phyloP scores from a whole-genome alignment of 345 rosid species.

The Kandelia obovata region DNA sequence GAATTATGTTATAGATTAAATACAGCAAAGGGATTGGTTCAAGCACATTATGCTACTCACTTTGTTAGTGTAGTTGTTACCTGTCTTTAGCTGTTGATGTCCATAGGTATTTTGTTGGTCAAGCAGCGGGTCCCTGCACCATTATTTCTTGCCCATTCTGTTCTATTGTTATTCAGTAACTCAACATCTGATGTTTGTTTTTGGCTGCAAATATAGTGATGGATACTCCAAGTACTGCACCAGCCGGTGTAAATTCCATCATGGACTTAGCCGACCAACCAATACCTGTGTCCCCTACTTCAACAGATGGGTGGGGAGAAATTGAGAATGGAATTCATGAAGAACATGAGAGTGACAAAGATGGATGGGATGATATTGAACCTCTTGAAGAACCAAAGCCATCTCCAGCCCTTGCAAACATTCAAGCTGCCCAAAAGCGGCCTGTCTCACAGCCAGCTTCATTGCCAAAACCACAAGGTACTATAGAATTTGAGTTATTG shows the following conservation, averaged over 20 bases:
- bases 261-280: constrained; percentile 73
- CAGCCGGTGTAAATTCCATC: constrained; percentile 54
- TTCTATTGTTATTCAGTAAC: constrained; percentile 2
- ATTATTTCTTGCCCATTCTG: neutral
- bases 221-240: constrained; percentile 52
- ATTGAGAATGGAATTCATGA: constrained; percentile 73
- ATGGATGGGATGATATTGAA: constrained; percentile 96
- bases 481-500: neutral
- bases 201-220: constrained; percentile 34
- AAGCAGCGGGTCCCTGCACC: neutral
- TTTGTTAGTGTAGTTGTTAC: neutral
- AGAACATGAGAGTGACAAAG: constrained; percentile 74
- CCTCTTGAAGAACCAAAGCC: constrained; percentile 89
- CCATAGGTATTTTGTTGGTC: neutral
- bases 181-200: constrained; percentile 17
- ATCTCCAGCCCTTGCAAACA: constrained; percentile 68
- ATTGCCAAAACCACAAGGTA: constrained; percentile 74
- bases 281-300: constrained; percentile 72
- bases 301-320: constrained; percentile 99
- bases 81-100: neutral
- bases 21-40: too few species aligned
- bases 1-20: neutral
- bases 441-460: constrained; percentile 58
- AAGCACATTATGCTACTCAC: too few species aligned
- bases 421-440: constrained; percentile 91